phyloP scores from a whole-genome alignment of 2,329 filamentous ascomycete genomes.

The Blastomyces silverae region DNA sequence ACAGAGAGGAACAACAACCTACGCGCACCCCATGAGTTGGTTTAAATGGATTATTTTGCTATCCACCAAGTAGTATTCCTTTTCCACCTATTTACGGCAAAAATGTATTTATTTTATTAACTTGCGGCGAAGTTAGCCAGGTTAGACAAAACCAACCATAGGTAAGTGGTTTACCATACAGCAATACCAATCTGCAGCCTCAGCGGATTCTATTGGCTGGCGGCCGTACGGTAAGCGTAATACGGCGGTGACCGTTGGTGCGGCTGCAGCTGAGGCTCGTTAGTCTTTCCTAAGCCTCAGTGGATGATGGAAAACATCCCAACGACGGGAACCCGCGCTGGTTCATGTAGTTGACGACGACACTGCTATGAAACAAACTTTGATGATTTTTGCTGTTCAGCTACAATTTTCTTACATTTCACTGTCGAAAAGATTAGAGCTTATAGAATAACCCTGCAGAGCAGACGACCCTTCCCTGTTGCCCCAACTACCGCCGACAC shows the following conservation, averaged over 20 bases:
- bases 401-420: not conserved
- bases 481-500: too few species aligned
- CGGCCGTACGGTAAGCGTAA: not conserved
- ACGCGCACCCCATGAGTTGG: not conserved
- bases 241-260: not conserved
- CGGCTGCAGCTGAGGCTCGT: not conserved
- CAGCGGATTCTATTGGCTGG: not conserved
- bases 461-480: not conserved
- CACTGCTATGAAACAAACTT: not conserved
- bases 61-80: not conserved
- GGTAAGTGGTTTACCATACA: not conserved
- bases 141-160: not conserved
- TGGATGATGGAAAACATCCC: slow-evolving; percentile 10
- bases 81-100: not conserved
- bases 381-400: not conserved
- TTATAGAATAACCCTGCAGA: not conserved
- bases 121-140: not conserved
- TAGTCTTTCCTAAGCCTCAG: slow-evolving; percentile 2
- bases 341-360: not conserved
- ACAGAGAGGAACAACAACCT: not conserved
- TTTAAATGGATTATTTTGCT: not conserved
- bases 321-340: not conserved
- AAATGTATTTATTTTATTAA: not conserved
- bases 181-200: not conserved
- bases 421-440: not conserved